Evolutionary conservation across 2,329 filamentous ascomycete genomes (phyloP), one percentile per base, ranked within the genome.

Genomic region (Fusarium fujikuroi): DNA sequence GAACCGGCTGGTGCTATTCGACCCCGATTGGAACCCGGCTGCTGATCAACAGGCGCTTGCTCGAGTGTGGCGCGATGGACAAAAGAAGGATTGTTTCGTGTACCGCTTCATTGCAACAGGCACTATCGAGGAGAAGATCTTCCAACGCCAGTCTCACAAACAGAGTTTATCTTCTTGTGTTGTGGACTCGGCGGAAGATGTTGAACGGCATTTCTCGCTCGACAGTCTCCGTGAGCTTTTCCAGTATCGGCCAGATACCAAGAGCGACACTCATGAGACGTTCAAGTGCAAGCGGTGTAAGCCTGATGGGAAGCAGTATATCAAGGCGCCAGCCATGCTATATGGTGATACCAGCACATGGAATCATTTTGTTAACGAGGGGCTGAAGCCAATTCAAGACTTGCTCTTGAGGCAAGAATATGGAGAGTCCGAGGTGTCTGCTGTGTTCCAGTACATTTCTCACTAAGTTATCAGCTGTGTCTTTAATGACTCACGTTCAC

Each of bases 21-120:
- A 99, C 76, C 96, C 96, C 0, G 93, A 96, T 82, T 99, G 96
- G 96, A 99, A 99, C 78, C 96, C 96, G 2, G 96, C 96, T 7
- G 95, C 96, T 2, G 96, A 99, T 79, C 96, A 99, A 82, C 96
- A 99, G 84, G 96, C 96, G 8, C 88, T 99, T 36, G 96, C 96
- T 40, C 93, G 96, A 85, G 96, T 99, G 25, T 99, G 96, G 96
- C 93, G 96, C 87, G 96, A 99, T 78, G 96, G 96, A 0, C 96
- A 99, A 83, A 98, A 97, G 87, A 99, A 99, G 80, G 96, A 99
- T 79, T 99, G 96, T 79, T 99, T 99, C 78, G 96, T 99, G 21
- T 99, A 99, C 82, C 93, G 96, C n/a, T 99, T 99, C 84, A 99
- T 99, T 77, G 93, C 95, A 0, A 98, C 97, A 0, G 96, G 96